phyloP scores from a whole-genome alignment of 2,329 filamentous ascomycete species.

The Cercospora beticola region DNA sequence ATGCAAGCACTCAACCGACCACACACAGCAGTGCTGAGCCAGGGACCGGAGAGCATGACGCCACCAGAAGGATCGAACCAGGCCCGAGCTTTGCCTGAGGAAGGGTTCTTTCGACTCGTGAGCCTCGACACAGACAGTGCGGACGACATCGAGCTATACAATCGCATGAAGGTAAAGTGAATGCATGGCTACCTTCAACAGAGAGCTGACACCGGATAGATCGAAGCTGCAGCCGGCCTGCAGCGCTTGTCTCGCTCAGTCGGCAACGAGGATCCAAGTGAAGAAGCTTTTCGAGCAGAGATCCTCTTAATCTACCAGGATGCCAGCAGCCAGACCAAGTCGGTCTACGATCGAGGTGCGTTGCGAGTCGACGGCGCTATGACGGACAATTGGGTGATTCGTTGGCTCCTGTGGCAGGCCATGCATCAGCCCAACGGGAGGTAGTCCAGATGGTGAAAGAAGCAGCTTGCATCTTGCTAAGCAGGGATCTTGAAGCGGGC shows the following conservation, averaged over 20 bases:
- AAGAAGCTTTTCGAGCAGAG: slow-evolving; percentile 45
- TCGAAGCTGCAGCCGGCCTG: slow-evolving; percentile 4
- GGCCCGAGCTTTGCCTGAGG: background rate
- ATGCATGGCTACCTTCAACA: background rate
- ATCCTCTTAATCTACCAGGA: slow-evolving; percentile 41
- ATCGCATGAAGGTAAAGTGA: background rate
- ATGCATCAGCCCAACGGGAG: slow-evolving; percentile 18
- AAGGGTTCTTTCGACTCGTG: background rate
- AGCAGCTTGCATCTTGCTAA: background rate
- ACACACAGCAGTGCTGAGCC: background rate
- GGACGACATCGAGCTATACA: background rate
- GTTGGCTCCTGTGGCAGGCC: slow-evolving; percentile 49
- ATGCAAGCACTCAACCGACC: background rate
- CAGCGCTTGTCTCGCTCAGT: background rate
- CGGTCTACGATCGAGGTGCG: slow-evolving; percentile 42
- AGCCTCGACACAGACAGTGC: background rate
- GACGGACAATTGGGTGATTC: slow-evolving; percentile 49
- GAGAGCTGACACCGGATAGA: background rate
- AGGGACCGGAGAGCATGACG: background rate
- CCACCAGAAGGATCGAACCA: background rate
- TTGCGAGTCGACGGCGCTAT: slow-evolving; percentile 38
- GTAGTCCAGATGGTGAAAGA: background rate
- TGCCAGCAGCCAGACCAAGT: slow-evolving; percentile 39
- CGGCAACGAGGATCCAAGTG: slow-evolving; percentile 29
- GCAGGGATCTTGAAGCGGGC: background rate